Conservation (phyloP, 164 flowering plant genomes). For the Dillenia turbinata region DNA sequence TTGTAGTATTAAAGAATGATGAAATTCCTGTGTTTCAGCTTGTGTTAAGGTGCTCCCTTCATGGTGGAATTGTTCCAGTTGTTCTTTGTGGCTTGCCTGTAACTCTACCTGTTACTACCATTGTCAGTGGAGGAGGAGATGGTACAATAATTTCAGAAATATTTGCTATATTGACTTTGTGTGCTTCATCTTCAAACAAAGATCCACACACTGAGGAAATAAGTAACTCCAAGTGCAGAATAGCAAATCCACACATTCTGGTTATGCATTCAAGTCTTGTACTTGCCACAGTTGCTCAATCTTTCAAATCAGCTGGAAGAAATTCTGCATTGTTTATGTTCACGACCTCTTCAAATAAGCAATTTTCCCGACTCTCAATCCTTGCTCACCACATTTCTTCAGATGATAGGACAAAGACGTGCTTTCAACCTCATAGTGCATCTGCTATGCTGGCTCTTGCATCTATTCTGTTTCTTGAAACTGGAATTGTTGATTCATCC, state of each 20-base stretch:
- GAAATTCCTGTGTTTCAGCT: constrained; percentile 51
- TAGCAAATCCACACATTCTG: constrained; percentile 43
- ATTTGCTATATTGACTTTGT: constrained; percentile 61
- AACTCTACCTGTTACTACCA: constrained; percentile 64
- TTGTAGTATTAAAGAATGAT: too few relatives aligned
- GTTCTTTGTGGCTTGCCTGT: constrained; percentile 82
- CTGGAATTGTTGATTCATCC: constrained; percentile 49
- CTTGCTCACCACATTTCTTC: constrained; percentile 67
- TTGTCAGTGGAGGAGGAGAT: constrained; percentile 86
- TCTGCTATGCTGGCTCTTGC: constrained; percentile 93
- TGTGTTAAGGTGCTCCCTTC: constrained; percentile 67
- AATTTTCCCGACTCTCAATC: constrained; percentile 64
- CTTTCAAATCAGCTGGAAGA: constrained; percentile 69
- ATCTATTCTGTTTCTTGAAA: constrained; percentile 79
- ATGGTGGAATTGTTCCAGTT: constrained; percentile 38
- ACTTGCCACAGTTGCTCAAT: constrained; percentile 73
- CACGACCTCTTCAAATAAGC: constrained; percentile 67
- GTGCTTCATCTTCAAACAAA: constrained; percentile 43
- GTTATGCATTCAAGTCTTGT: constrained; percentile 68
- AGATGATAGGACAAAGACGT: constrained; percentile 41
- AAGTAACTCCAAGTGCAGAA: constrained; percentile 41
- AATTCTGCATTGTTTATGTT: constrained; percentile 74
- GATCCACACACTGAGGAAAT: constrained; percentile 45
- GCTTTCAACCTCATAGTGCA: constrained; percentile 56
- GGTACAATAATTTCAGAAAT: constrained; percentile 77